Percentiles rank a stretch among this genome's conserved stretches.
phyloP scores from a whole-genome alignment of 2,329 filamentous ascomycete genomes.

The Periconia sp. region DNA sequence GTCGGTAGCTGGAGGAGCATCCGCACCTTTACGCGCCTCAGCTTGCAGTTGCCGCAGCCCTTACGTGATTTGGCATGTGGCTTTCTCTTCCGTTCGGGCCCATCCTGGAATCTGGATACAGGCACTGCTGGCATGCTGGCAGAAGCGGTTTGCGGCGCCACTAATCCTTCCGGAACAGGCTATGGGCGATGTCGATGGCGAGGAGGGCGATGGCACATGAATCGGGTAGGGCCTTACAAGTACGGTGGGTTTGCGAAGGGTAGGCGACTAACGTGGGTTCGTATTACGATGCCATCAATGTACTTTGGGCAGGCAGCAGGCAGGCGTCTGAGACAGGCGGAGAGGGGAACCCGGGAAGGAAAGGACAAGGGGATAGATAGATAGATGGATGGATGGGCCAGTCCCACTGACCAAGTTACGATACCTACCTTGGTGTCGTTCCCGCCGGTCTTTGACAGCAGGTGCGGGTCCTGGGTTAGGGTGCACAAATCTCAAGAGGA shows the following conservation, averaged over 20 bases:
- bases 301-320: too few relatives aligned
- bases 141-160: neutral
- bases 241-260: neutral
- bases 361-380: neutral
- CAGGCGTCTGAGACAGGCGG: too few relatives aligned
- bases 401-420: too few relatives aligned
- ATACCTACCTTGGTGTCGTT: too few relatives aligned
- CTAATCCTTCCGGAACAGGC: neutral
- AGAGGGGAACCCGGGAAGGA: neutral
- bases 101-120: slow-evolving; percentile 10
- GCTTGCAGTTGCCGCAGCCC: slow-evolving; percentile 60
- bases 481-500: too few relatives aligned
- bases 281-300: neutral
- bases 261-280: neutral
- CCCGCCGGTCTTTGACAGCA: too few relatives aligned
- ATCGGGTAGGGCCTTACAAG: neutral
- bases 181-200: neutral
- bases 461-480: too few relatives aligned
- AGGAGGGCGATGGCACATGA: neutral
- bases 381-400: too few relatives aligned
- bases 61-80: slow-evolving; percentile 57
- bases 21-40: slow-evolving; percentile 56
- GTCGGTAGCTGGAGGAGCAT: neutral
- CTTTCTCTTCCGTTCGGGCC: slow-evolving; percentile 21
- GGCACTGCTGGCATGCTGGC: slow-evolving; percentile 15